Evolutionary conservation across 2,329 filamentous ascomycete genomes (phyloP).

Genomic region (Colletotrichum gloeosporioides): DNA sequence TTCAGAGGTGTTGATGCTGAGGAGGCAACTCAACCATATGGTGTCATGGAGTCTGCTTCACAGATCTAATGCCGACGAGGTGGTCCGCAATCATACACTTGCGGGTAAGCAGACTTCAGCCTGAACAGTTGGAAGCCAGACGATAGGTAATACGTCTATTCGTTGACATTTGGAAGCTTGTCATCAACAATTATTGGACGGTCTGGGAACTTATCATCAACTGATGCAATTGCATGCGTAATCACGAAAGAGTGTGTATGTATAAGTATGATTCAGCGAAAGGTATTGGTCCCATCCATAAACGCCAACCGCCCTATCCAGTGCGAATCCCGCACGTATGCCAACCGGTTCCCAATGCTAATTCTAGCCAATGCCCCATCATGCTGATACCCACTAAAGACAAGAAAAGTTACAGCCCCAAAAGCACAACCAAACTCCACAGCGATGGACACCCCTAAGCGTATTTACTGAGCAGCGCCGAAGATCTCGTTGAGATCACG

Average conservation of each 20-base stretch:
- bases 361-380: background rate
- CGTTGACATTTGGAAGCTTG: background rate
- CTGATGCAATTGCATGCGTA: background rate
- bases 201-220: background rate
- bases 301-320: background rate
- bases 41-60: background rate
- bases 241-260: background rate
- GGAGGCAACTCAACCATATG: background rate
- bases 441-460: fast-evolving
- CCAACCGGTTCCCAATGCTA: background rate
- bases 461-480: background rate
- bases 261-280: background rate
- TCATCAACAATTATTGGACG: background rate
- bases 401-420: background rate
- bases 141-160: background rate
- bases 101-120: background rate
- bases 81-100: background rate
- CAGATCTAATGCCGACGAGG: fast-evolving
- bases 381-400: background rate
- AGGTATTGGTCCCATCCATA: background rate
- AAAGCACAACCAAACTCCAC: background rate
- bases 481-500: conserved; percentile 29
- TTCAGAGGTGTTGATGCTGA: conserved; percentile 37
- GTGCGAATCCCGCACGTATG: background rate
- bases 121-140: background rate